phyloP scores from a whole-genome alignment of 148 eudicot genomes.

The Talinum fruticosum region DNA sequence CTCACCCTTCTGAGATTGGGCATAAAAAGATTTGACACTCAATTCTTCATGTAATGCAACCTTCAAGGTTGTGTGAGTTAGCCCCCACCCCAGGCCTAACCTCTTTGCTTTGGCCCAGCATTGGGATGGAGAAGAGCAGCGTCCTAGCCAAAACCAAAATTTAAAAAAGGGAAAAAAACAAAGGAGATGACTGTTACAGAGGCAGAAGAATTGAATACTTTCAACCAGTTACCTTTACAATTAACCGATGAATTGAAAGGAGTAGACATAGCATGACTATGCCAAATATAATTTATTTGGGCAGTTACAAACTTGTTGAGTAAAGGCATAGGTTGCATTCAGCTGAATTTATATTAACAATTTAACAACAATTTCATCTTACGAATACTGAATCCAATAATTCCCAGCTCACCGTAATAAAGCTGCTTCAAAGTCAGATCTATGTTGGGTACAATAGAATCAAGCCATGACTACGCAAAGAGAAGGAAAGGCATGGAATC shows the following conservation, averaged over 20 bases:
- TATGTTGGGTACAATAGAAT: neutral
- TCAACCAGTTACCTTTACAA: neutral
- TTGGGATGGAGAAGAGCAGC: neutral
- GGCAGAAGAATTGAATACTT: neutral
- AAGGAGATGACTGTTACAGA: neutral
- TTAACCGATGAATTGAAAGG: neutral
- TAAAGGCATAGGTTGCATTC: neutral
- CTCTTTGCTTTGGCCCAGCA: no score
- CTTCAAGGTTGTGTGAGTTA: neutral
- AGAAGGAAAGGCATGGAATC: neutral
- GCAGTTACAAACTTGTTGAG: neutral
- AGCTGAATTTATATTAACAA: neutral
- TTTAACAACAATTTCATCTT: neutral
- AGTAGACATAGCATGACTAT: conserved; percentile 1
- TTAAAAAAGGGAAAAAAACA: neutral
- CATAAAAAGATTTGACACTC: neutral
- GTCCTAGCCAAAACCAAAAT: neutral
- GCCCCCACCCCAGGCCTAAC: neutral
- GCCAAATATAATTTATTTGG: neutral
- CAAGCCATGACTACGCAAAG: neutral
- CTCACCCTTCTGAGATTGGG: neutral
- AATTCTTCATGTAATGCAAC: neutral
- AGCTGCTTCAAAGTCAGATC: neutral
- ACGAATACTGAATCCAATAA: neutral
- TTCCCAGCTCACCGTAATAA: neutral